These are phyloP conservation scores for Penicillium paxilli DNA, from an alignment of 495 filamentous ascomycete genomes.

Conservation along the genomic window DNA sequence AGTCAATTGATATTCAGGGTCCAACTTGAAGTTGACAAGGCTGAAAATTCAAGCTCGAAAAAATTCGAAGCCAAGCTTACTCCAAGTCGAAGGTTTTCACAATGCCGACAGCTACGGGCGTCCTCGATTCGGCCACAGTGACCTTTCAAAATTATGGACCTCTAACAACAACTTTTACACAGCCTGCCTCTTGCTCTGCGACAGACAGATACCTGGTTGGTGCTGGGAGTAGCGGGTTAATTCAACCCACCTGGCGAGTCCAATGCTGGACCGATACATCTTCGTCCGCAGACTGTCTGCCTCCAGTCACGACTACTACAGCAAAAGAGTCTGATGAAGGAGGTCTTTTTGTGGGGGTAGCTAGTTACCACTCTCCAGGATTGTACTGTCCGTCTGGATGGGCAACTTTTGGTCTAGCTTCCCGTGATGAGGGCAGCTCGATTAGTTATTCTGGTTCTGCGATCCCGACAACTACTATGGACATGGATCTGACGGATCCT, in stretches of 20 bases:
- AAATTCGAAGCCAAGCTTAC: too few relatives aligned
- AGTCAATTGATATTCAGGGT: too few relatives aligned
- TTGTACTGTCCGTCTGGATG: conserved; percentile 8
- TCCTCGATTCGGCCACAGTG: too few relatives aligned
- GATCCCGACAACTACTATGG: background rate
- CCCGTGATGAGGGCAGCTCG: conserved; percentile 1
- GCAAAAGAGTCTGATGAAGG: background rate
- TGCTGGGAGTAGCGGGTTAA: background rate
- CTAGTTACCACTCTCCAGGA: conserved; percentile 5
- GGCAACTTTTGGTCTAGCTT: background rate
- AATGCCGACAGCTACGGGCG: too few relatives aligned
- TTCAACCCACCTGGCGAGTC: background rate
- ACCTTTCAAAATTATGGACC: background rate
- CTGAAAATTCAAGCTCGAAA: too few relatives aligned
- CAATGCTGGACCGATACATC: background rate
- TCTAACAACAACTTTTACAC: background rate
- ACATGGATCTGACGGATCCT: background rate
- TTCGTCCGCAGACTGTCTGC: background rate
- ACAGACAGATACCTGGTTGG: background rate
- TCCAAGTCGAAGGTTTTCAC: too few relatives aligned
- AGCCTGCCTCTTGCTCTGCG: background rate
- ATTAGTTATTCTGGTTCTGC: background rate
- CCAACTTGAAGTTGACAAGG: too few relatives aligned
- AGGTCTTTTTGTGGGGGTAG: background rate
- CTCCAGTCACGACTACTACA: background rate